Evolutionary conservation across 2,329 filamentous ascomycete species (phyloP), one percentile per base, ranked within the genome.

Genomic region (Chaetothyriales sp.): DNA sequence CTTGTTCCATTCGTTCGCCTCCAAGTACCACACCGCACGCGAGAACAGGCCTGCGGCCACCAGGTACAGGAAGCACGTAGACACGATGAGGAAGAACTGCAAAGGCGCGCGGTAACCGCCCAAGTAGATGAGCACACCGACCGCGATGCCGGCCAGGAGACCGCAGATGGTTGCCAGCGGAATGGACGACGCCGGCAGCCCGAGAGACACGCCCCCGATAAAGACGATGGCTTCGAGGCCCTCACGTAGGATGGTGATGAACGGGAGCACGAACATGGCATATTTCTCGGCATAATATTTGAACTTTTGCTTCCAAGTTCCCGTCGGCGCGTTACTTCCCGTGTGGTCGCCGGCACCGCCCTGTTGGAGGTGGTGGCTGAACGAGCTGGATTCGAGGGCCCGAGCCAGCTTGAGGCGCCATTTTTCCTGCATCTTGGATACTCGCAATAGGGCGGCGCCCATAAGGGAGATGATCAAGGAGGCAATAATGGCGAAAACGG

Each of bases 161-260:
- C 88, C 89, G 18, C 80, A 75, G 18, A 94, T 68, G 2, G 89
- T 84, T 0, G 89, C 80, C 4, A 94, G 69, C 2, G 89, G 88
- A 49, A 94, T 85, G 0, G 88, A 76, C 5, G 77, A 79, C 1
- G 86, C 86, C 0, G 87, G 86, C 2, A 85, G 73, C 0, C 81
- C 79, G 51, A 94, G 81, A 2, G 84, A 83, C 4, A 95, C 88
- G 18, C 88, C 89, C 15, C 86, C 86, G 50, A 94, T 81, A 66
- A 94, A 94, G 20, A 94, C 78, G 37, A 94, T 83, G 0, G 85
- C 86, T 66, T 95, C 89, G 28, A 94, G 77, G 2, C 88, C 89
- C 66, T 94, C 88, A 37, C 89, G 76, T 13, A 94, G 70, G n/a
- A 92, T 84, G 0, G 88, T 94, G 64, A 94, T 76, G 67, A 94